Base-by-base conservation (phyloP, 495 filamentous ascomycete species). In the Neurospora tetrasperma region DNA sequence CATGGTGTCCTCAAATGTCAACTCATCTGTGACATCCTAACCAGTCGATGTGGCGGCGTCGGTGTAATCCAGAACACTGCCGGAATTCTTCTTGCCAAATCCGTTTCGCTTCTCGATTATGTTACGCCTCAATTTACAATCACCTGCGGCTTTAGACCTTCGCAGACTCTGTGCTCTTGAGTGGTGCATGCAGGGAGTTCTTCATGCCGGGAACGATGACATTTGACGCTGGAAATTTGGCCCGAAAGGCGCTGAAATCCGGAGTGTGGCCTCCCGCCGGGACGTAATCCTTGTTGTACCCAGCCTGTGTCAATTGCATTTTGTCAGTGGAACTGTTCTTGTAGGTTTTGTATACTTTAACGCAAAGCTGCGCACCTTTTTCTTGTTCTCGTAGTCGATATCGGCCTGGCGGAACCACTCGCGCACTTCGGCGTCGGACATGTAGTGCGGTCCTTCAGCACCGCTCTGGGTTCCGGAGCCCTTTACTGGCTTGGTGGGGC, bases 321-420 rank as follows among this genome's bases (percentile, higher is more conserved):
- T 2, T 16, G 42, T 44, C 7, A 44, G 43, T n/a, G 43, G 18
- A 44, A 1, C 7, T 44, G 18, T 44, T 0, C 43, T 44, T 0
- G 42, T 9, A 3, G 42, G 42, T 43, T 7, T 18, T 3, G 16
- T 43, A 16, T 44, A 43, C 16, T 7, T 3, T 18, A 8, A 8
- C 0, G 42, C 16, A 44, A 44, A 44, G 43, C 18, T 4, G 18
- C 43, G 7, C 43, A 44, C 43, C 18, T 9, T 3, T 1, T 44
- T 44, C 3, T 1, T 44, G 0, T 10, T 4, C 18, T n/a, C 2
- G 2, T 44, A n/a, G 0, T 44, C 43, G 7, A 9, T 0, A 0
- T 44, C 43, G 7, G 43, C 43, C 43, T 44, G 43, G 18, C 43
- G 43, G 7, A 44, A 44, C 43, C 43, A 44, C 43, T 44, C 18